Conservation (phyloP, 2,329 filamentous ascomycete species). For the Phialophora verrucosa region DNA sequence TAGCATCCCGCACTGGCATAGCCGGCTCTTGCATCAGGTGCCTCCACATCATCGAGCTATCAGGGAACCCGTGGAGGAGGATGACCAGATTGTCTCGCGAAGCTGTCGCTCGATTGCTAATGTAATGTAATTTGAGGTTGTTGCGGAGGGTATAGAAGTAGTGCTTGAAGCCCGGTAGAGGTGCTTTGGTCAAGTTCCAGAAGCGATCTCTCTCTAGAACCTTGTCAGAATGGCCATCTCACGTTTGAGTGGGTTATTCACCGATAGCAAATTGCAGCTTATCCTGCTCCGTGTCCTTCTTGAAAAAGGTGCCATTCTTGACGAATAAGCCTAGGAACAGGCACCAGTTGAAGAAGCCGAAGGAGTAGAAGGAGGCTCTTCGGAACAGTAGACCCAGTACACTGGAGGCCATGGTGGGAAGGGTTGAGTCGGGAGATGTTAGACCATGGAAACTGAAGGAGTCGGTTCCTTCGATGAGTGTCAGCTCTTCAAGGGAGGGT, state of each 20-base stretch:
- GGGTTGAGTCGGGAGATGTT: not conserved
- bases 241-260: slow-evolving; percentile 36
- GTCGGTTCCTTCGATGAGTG: not conserved
- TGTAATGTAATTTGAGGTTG: slow-evolving; percentile 62
- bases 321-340: slow-evolving; percentile 44
- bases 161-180: slow-evolving; percentile 54
- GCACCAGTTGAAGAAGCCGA: slow-evolving; percentile 46
- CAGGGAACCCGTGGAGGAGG: slow-evolving; percentile 66
- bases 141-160: slow-evolving; percentile 57
- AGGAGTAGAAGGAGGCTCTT: slow-evolving; percentile 31
- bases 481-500: slow-evolving; percentile 5
- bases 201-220: slow-evolving; percentile 56
- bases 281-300: slow-evolving; percentile 47
- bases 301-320: slow-evolving; percentile 47
- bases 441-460: slow-evolving; percentile 17
- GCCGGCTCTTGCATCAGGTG: slow-evolving; percentile 52
- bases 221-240: slow-evolving; percentile 14
- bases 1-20: slow-evolving; percentile 49
- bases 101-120: slow-evolving; percentile 50
- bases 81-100: slow-evolving; percentile 50
- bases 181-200: slow-evolving; percentile 58
- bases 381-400: slow-evolving; percentile 17
- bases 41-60: slow-evolving; percentile 63
- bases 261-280: slow-evolving; percentile 49
- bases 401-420: slow-evolving; percentile 26